These are phyloP conservation scores for Halophytophthora batemanensis DNA, from an alignment of 352 stramenopile species.

Conservation along the genomic window DNA sequence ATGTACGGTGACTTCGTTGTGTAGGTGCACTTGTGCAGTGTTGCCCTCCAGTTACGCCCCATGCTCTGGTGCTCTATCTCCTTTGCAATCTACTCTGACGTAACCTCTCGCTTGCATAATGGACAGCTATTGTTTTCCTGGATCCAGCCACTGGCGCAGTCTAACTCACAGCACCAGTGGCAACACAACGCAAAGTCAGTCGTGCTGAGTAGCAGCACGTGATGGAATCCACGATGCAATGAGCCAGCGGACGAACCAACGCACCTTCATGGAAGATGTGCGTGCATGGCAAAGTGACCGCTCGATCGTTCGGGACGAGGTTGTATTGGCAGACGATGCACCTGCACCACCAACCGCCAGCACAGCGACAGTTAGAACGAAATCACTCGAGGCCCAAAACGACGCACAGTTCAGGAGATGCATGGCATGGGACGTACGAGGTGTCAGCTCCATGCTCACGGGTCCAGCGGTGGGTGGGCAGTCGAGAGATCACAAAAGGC, in stretches of 20 bases:
- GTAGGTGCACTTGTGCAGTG: constrained; percentile 12
- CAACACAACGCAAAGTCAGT: constrained; percentile 2
- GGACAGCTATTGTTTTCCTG: constrained; percentile 79
- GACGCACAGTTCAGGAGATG: background rate
- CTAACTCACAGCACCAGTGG: constrained; percentile 16
- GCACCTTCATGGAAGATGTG: constrained; percentile 78
- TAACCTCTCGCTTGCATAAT: constrained; percentile 69
- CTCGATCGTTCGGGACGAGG: constrained; percentile 51
- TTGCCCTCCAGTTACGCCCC: background rate
- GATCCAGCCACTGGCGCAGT: constrained; percentile 69
- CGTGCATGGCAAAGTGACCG: constrained; percentile 65
- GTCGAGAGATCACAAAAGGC: constrained; percentile 53
- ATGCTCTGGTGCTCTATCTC: background rate
- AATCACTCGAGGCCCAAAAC: background rate
- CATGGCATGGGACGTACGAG: constrained; percentile 41
- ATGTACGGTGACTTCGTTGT: constrained; percentile 1
- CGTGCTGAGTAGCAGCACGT: background rate
- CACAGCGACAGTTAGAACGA: background rate
- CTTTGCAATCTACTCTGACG: constrained; percentile 18
- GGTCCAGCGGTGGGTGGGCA: constrained; percentile 63
- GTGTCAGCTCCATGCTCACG: constrained; percentile 33
- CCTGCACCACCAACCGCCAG: constrained; percentile 14
- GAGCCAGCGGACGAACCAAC: background rate
- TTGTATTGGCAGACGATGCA: constrained; percentile 77
- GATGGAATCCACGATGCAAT: background rate